A percentile compares a stretch with the other conserved stretches of the same genome.
Evolutionary conservation across 1,284 basidiomycete species (phyloP).

Genomic region (Cryptococcus sp.): DNA sequence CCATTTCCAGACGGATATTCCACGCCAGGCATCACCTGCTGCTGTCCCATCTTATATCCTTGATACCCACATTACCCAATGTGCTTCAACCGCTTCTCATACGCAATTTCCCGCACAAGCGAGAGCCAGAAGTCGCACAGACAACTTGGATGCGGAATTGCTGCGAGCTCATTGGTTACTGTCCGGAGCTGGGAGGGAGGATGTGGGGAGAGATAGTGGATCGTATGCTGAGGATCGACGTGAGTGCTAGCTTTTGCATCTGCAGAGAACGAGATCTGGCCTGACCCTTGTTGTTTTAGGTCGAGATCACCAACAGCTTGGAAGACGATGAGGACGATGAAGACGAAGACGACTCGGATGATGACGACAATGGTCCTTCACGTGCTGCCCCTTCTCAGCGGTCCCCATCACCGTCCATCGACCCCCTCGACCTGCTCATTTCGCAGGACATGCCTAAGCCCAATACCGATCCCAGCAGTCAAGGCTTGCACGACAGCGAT

Average conservation of each 20-base stretch:
- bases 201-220: constrained; percentile 85
- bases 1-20: constrained; percentile 75
- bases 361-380: constrained; percentile 26
- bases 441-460: constrained; percentile 59
- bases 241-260: constrained; percentile 54
- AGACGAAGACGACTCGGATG: constrained; percentile 59
- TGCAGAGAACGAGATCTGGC: neutral
- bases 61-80: constrained; percentile 86
- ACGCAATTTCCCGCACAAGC: constrained; percentile 87
- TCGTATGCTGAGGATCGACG: constrained; percentile 91
- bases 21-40: constrained; percentile 87
- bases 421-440: constrained; percentile 79
- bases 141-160: constrained; percentile 91
- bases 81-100: constrained; percentile 82
- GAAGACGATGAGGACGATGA: constrained; percentile 83
- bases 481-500: constrained; percentile 63
- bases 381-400: constrained; percentile 12
- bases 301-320: constrained; percentile 93
- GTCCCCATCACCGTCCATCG: constrained; percentile 55
- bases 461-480: constrained; percentile 30
- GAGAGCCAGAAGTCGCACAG: constrained; percentile 77
- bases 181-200: constrained; percentile 81
- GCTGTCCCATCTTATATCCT: constrained; percentile 76
- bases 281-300: constrained; percentile 56
- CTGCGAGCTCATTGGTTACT: constrained; percentile 81